Evolutionary conservation across 108 stramenopile species (phyloP), one percentile per base, ranked within the genome.

Genomic region (Cyclotella baltica): DNA sequence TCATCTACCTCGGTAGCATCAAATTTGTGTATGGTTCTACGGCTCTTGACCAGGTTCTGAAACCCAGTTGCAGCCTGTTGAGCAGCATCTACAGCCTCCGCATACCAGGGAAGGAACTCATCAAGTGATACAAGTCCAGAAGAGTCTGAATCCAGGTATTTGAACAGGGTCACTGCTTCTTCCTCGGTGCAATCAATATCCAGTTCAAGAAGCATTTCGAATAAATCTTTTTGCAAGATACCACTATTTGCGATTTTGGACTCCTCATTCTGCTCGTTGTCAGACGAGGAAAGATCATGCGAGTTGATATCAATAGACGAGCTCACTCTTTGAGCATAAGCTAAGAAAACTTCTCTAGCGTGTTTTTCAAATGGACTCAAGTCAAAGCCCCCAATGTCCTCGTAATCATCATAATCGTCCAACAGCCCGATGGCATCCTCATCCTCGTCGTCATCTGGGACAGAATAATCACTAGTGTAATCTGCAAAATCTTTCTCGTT

Each of bases 91-190:
- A 84, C 85, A 22, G 90, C 88, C 29, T 86, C 78, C 28, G 77
- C 78, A 63, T 91, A 91, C 90, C 90, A 91, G 3, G 90, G 88
- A 19, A 87, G 58, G 73, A 91, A 91, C 46, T 91, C 90, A 30
- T 87, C 88, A 53, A 89, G 73, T 4, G 56, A 29, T 2, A 91
- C 71, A 8, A 61, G 38, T 11, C 90, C 90, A 38, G 68, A 66
- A 29, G 70, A 85, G 67, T 91, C 87, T 3, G 36, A 29, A 53
- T 91, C 90, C 33, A 91, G 53, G 66, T 88, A 91, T 62, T 83
- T 81, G 36, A 85, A 85, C 36, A 91, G 70, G 22, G 86, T 83
- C 34, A 83, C 72, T 18, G 77, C 73, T 28, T 91, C 90, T 62
- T 89, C 87, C 18, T 56, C 37, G 4, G 77, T 76, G 22, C 88